phyloP scores from a whole-genome alignment of 116 monocot genomes.

The Thalassia testudinum region DNA sequence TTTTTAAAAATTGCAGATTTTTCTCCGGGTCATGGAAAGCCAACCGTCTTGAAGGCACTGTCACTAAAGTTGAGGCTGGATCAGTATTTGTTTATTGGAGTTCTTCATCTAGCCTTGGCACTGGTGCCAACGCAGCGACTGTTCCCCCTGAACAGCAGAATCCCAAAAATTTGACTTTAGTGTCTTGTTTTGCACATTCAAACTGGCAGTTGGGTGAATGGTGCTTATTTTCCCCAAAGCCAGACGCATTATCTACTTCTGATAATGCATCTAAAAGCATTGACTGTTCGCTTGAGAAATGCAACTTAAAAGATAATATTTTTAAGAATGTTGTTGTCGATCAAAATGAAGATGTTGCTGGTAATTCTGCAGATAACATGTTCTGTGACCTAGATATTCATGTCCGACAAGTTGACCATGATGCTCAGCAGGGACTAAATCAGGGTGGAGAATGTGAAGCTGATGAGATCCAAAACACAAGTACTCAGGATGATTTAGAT shows the following conservation, averaged over 20 bases:
- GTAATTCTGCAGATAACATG: no score
- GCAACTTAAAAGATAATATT: neutral
- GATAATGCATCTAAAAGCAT: neutral
- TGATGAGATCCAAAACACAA: neutral
- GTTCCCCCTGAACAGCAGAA: constrained; percentile 70
- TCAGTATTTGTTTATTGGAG: constrained; percentile 84
- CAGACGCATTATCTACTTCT: constrained; percentile 10
- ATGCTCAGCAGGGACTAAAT: neutral
- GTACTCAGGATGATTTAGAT: neutral
- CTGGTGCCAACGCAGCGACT: constrained; percentile 23
- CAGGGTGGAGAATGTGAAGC: neutral
- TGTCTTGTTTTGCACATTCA: constrained; percentile 76
- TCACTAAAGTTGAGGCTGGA: constrained; percentile 65
- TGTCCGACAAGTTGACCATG: neutral
- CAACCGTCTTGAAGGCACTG: constrained; percentile 77
- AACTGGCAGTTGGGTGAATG: constrained; percentile 91
- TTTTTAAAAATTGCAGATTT: constrained; percentile 73
- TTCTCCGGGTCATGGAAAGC: constrained; percentile 78
- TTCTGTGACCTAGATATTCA: neutral
- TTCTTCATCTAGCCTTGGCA: constrained; percentile 48
- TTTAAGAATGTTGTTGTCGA: neutral
- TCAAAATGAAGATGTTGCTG: neutral
- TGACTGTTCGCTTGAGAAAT: neutral
- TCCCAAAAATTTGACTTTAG: constrained; percentile 61
- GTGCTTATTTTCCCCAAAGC: constrained; percentile 35